Evolutionary conservation across 805 yeast genomes (phyloP).

Genomic region (Danielozyma ontarioensis): DNA sequence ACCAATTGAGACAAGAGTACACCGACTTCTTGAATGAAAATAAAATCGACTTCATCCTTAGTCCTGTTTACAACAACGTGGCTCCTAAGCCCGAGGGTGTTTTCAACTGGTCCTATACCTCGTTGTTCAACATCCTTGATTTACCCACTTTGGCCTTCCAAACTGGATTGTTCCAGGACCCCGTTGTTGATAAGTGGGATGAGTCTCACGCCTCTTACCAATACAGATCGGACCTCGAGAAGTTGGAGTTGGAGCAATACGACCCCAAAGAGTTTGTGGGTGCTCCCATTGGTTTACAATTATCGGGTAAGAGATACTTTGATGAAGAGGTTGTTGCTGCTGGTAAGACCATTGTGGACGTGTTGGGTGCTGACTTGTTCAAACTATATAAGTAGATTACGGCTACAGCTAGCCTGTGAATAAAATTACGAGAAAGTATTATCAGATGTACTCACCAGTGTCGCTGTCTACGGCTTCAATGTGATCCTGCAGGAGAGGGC

Average conservation of each 20-base stretch:
- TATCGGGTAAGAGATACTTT: constrained; percentile 48
- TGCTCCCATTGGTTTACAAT: constrained; percentile 54
- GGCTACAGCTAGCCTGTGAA: no score
- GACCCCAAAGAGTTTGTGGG: constrained; percentile 43
- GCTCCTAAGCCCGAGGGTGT: constrained; percentile 65
- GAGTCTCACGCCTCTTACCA: constrained; percentile 21
- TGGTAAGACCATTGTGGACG: constrained; percentile 33
- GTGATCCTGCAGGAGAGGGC: no score
- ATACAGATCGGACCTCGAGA: constrained; percentile 44
- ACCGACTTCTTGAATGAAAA: constrained; percentile 46
- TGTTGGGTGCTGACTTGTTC: constrained; percentile 24
- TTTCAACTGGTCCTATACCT: constrained; percentile 76
- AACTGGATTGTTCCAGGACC: constrained; percentile 57
- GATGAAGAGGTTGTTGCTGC: constrained; percentile 56
- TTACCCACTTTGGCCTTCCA: constrained; percentile 64
- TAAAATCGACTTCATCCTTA: constrained; percentile 59
- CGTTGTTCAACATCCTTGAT: constrained; percentile 69
- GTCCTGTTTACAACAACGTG: constrained; percentile 64
- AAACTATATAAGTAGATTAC: constrained; percentile 15
- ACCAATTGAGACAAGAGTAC: constrained; percentile 54
- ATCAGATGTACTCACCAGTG: no score
- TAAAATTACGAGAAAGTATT: no score
- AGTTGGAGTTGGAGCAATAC: constrained; percentile 44
- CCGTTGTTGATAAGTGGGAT: constrained; percentile 46
- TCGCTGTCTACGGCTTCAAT: no score